Evolutionary conservation across 2,329 filamentous ascomycete species (phyloP).

Genomic region (Calycina herbarum): DNA sequence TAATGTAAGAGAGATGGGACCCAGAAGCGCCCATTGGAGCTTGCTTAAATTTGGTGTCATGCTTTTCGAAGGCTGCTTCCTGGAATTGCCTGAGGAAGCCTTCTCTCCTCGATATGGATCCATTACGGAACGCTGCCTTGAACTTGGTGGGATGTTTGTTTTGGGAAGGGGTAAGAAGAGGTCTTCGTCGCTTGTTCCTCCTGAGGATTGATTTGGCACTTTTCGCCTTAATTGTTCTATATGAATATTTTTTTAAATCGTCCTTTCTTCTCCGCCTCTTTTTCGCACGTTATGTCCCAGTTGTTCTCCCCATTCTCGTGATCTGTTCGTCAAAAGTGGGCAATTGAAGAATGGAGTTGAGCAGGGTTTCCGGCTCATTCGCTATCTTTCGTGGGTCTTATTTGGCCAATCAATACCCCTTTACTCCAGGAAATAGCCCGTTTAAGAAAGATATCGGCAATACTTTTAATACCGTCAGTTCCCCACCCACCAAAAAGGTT

Average conservation of each 20-base stretch:
- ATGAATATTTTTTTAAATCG: not conserved
- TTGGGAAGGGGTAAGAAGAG: not conserved
- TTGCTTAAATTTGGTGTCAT: not conserved
- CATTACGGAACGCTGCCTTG: not conserved
- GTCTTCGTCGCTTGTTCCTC: not conserved
- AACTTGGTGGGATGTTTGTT: not conserved
- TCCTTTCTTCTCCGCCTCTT: not conserved
- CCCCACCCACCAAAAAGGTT: no score
- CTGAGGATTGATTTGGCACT: not conserved
- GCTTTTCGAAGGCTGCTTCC: not conserved
- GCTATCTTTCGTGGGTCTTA: not conserved
- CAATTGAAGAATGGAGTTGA: not conserved
- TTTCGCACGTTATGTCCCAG: not conserved
- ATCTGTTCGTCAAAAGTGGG: not conserved
- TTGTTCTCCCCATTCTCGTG: not conserved
- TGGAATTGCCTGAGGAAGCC: not conserved
- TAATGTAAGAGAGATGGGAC: not conserved
- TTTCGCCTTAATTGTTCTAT: not conserved
- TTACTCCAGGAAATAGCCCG: not conserved
- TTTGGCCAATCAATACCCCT: not conserved
- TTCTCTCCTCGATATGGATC: not conserved
- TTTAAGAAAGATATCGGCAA: not conserved
- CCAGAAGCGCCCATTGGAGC: not conserved
- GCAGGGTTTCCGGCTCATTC: not conserved
- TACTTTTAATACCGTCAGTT: no score